Evolutionary conservation across 805 yeast genomes (phyloP).

Genomic region (Ascoidea tarda): DNA sequence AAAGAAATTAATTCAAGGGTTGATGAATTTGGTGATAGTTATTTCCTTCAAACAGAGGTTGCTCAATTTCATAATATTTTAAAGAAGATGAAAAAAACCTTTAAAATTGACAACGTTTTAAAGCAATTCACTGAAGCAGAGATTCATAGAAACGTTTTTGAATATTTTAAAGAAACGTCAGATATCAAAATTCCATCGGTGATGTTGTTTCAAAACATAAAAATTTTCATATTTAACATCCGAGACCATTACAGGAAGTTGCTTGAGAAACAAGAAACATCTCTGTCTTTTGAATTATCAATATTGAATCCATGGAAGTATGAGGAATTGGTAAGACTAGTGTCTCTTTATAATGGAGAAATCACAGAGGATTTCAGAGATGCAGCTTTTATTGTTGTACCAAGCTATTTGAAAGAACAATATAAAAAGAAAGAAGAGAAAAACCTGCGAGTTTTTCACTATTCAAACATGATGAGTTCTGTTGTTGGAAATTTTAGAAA

Average conservation of each 20-base stretch:
- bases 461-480: background rate
- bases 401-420: constrained; percentile 4
- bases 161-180: background rate
- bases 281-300: background rate
- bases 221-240: constrained; percentile 1
- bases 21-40: constrained; percentile 57
- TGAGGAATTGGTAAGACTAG: background rate
- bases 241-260: background rate
- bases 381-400: constrained; percentile 27
- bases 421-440: background rate
- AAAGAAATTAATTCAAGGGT: constrained; percentile 20
- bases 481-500: background rate
- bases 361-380: constrained; percentile 15
- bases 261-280: background rate
- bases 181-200: background rate
- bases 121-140: background rate
- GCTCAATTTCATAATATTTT: constrained; percentile 13
- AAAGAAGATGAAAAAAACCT: constrained; percentile 1
- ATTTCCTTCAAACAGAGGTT: constrained; percentile 18
- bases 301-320: background rate
- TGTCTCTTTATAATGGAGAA: constrained; percentile 26
- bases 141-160: background rate
- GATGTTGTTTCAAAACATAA: constrained; percentile 1
- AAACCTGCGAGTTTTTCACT: background rate
- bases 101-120: background rate